phyloP scores from a whole-genome alignment of 2,329 filamentous ascomycete species.

The Penicillium sp. region DNA sequence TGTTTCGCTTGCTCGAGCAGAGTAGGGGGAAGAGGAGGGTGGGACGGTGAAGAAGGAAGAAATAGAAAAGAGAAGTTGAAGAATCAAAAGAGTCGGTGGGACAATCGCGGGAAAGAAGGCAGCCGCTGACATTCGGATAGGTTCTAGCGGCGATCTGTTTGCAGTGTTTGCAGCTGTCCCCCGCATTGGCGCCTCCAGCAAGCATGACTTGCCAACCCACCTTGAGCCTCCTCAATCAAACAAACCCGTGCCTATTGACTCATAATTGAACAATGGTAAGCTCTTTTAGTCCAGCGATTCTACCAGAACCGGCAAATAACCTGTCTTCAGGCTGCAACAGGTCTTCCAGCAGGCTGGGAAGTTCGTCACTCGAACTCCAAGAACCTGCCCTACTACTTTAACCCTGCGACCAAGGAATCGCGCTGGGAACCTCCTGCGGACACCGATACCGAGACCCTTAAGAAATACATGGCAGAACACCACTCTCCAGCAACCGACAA shows the following conservation, averaged over 20 bases:
- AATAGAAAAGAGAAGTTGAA: neutral
- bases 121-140: neutral
- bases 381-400: slow-evolving; percentile 99
- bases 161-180: slow-evolving; percentile 27
- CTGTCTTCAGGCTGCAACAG: slow-evolving; percentile 66
- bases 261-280: slow-evolving; percentile 10
- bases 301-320: neutral
- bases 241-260: neutral
- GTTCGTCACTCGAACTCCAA: slow-evolving; percentile 98
- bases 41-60: neutral
- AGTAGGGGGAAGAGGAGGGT: neutral
- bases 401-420: slow-evolving; percentile 79
- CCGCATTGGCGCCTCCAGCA: slow-evolving; percentile 30
- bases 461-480: slow-evolving; percentile 87
- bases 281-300: neutral
- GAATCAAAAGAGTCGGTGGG: neutral
- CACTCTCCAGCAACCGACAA: slow-evolving; percentile 58
- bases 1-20: neutral
- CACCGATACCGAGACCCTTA: slow-evolving; percentile 89
- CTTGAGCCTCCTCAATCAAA: neutral
- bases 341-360: slow-evolving; percentile 87
- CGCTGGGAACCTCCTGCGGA: slow-evolving; percentile 90
- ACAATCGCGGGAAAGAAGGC: neutral
- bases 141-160: slow-evolving; percentile 17
- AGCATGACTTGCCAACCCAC: neutral